phyloP scores from a whole-genome alignment of 305 asterid species.

The Fraxinus platypoda region DNA sequence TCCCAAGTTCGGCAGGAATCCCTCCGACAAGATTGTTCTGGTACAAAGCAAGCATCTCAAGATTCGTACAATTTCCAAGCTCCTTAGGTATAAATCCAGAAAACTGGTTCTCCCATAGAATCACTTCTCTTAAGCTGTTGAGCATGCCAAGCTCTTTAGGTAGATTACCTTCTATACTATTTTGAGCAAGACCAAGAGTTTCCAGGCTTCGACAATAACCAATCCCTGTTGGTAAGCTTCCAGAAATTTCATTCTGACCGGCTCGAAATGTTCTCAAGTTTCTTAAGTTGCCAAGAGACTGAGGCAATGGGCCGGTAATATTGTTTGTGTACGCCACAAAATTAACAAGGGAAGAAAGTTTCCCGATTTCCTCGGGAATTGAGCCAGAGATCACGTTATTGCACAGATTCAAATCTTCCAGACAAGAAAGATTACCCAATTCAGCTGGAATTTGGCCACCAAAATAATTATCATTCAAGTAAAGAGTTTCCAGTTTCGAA shows the following conservation, averaged over 20 bases:
- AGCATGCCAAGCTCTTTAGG: constrained; percentile 82
- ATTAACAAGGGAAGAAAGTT: constrained; percentile 57
- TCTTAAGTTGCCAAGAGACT: constrained; percentile 60
- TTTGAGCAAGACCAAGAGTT: constrained; percentile 81
- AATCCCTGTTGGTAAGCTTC: constrained; percentile 66
- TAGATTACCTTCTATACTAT: constrained; percentile 54
- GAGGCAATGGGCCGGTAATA: constrained; percentile 71
- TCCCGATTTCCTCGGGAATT: constrained; percentile 70
- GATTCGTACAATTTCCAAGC: constrained; percentile 67
- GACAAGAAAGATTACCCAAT: constrained; percentile 47
- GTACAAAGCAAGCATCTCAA: constrained; percentile 66
- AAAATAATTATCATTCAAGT: constrained; percentile 54
- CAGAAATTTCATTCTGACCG: constrained; percentile 75
- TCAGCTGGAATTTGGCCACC: constrained; percentile 73
- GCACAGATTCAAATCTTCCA: constrained; percentile 56
- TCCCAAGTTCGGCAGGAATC: constrained; percentile 68
- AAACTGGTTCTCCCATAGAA: constrained; percentile 71
- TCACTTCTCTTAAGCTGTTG: constrained; percentile 43
- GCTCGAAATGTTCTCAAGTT: constrained; percentile 60
- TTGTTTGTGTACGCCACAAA: constrained; percentile 76
- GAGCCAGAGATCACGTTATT: constrained; percentile 70
- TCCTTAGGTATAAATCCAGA: constrained; percentile 72
- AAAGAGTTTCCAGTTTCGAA: constrained; percentile 46
- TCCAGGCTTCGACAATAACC: constrained; percentile 54
- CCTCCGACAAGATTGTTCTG: constrained; percentile 68